Evolutionary conservation across 257 asterid genomes (phyloP), one percentile per base, ranked within the genome.

Genomic region (Catharanthus roseus): DNA sequence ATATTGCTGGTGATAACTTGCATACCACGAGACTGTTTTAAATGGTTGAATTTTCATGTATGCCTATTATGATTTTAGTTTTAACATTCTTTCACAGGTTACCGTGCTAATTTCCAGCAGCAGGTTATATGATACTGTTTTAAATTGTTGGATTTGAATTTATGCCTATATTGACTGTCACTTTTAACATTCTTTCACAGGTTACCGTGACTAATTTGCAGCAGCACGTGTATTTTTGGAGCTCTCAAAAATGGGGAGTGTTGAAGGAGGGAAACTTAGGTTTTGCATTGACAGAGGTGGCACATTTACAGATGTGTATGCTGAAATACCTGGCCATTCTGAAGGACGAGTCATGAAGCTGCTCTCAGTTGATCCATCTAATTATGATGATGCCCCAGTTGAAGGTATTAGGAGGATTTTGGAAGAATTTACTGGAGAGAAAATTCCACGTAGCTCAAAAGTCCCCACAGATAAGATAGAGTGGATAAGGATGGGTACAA

Each of bases 401-500:
- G 99, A 93, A 82, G 99, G 99, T 41, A 89, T 93, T 39, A 77
- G 97, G 83, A 84, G 97, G 85, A 86, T 93, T 79, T 76, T 93
- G 67, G 97, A 93, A 81, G 97, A 93, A 79, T 89, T 75, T 64
- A 79, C 91, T 13, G 96, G 99, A 1, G 78, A 85, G 72, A 83
- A 77, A 75, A 88, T 91, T 56, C 85, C 96, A 19, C 85, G 97
- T 73, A 83, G 79, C 76, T 81, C 91, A 26, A 93, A 88, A 74
- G 85, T 91, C 57, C 99, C 99, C 67, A 93, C 97, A 4, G 90
- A 93, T 69, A 89, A 88, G 81, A 91, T 93, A 57, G 99, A 93
- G 57, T 93, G 99, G 99, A 87, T 93, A 77, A 85, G 99, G 76
- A 93, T 93, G 99, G 97, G 99, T 71, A 93, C 99, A 41, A 93